Evolutionary conservation across 345 rosid genomes (phyloP), one percentile per base, ranked within the genome.

Genomic region (Dovyalis caffra): DNA sequence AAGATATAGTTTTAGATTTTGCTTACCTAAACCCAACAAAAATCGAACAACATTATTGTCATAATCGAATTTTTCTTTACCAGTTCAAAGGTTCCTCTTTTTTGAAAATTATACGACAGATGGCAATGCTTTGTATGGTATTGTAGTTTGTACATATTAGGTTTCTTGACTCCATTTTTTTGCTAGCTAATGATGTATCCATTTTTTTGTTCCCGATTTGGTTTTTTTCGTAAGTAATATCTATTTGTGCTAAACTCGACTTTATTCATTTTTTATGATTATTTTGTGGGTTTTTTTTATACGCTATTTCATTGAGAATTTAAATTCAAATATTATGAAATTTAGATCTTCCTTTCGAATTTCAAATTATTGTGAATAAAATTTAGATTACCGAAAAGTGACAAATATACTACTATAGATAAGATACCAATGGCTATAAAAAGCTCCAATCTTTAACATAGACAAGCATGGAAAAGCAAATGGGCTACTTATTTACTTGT

Each of bases 1-100:
- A 66, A 29, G 76, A 67, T 10, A 25, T 51, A 69, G 76, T 65
- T 61, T 66, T 58, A 66, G 65, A 75, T 23, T 29, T 68, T 78
- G 15, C 38, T 76, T 61, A 65, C 60, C 9, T 31, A 69, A 67
- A 73, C 58, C 40, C 76, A 74, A 37, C 65, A 78, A n/a, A n/a
- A 71, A 66, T 72, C 65, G 75, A 34, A 74, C 53, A 45, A 29
- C 53, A 57, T 16, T 75, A 66, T 70, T 31, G 47, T 25, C 63
- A 32, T 58, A 12, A 57, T 61, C 56, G 35, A 67, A 64, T n/a
- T 26, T 70, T 33, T 70, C 66, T 43, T 20, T 61, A 40, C 40
- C 26, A 69, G 66, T 49, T 61, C 37, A 11, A 63, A 47, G 70
- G 62, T 16, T 28, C n/a, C 37, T 25, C 35, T 56, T 66, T n/a